Base-by-base conservation (phyloP, 2,329 filamentous ascomycete species). In the Cercospora sesami region DNA sequence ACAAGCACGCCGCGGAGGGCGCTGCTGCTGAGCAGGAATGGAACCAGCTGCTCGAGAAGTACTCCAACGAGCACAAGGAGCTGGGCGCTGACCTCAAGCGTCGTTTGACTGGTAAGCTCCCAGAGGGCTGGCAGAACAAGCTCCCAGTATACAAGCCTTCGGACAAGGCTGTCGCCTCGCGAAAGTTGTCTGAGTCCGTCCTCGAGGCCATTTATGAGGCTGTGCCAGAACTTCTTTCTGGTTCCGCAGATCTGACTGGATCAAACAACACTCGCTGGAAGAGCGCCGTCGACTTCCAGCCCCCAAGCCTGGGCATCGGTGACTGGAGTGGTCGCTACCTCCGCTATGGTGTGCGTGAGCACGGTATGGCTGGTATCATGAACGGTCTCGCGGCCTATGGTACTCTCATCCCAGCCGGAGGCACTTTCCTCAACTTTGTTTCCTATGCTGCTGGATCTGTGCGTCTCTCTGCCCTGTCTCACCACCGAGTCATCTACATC, bases 201-300 rank as follows among this genome's bases (percentile, higher is more conserved):
- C 89, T 99, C 73, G 86, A 90, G 85, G 94, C 94, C 82, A 90
- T 99, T 77, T 89, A 96, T 85, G 83, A 86, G 62, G 88, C 85
- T 73, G 80, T 99, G 65, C 95, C 95, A 74, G 95, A 98, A 83
- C 90, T 99, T 68, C 83, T 99, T 70, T 96, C 94, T 80, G 95
- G 95, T 77, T 99, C 95, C 73, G 95, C 95, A 76, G 95, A 99
- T 87, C 83, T 99, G 86, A 99, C 95, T 80, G 93, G 93, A 79
- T 98, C 95, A 80, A 99, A 99, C 89, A 90, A 98, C 86, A 99
- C 95, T 75, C 90, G 94, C 81, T 97, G 94, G 93, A 99, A 98
- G 91, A 87, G 89, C 65, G 94, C 95, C 66, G 89, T 94, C 74
- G 95, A 99, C 86, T 98, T 99, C 90, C 95, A 99, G 86, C 92